phyloP scores from a whole-genome alignment of 306 rosid genomes.

The Delonix regia region DNA sequence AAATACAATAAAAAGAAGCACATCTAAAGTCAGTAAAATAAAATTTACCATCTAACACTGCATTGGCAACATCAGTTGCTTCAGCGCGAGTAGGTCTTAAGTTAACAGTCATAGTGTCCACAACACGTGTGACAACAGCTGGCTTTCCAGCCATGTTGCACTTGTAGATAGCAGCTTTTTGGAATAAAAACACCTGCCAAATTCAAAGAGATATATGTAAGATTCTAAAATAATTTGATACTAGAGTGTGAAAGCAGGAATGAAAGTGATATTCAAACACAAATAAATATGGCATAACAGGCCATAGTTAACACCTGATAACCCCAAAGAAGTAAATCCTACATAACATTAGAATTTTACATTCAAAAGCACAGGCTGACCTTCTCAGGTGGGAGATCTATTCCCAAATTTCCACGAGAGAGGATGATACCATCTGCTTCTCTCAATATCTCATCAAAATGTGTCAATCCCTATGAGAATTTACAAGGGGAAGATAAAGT shows the following conservation, averaged over 20 bases:
- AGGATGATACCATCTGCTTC: slow-evolving; percentile 78
- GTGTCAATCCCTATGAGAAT: slow-evolving; percentile 54
- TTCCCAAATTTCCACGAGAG: slow-evolving; percentile 77
- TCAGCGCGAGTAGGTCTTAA: slow-evolving; percentile 97
- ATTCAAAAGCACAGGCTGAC: slow-evolving; percentile 40
- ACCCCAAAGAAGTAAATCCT: neutral
- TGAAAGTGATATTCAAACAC: neutral
- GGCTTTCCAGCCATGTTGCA: slow-evolving; percentile 98
- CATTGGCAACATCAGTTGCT: slow-evolving; percentile 97
- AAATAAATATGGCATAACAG: neutral
- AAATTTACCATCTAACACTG: slow-evolving; percentile 77
- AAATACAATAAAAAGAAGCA: neutral
- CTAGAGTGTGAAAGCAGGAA: neutral
- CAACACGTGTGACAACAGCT: slow-evolving; percentile 95
- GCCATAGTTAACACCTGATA: neutral
- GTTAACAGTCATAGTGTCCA: slow-evolving; percentile 94
- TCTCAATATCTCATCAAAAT: slow-evolving; percentile 71
- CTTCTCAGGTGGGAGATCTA: slow-evolving; percentile 83
- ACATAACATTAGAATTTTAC: neutral
- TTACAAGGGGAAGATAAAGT: slow-evolving; percentile 10
- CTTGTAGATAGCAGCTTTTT: slow-evolving; percentile 91
- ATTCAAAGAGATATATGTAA: neutral
- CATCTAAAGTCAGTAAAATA: neutral
- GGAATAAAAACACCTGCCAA: slow-evolving; percentile 81
- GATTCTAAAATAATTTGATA: neutral